These are phyloP conservation scores for Pseudogymnoascus sp. DNA, from an alignment of 2,329 filamentous ascomycete genomes.

Conservation along the genomic window DNA sequence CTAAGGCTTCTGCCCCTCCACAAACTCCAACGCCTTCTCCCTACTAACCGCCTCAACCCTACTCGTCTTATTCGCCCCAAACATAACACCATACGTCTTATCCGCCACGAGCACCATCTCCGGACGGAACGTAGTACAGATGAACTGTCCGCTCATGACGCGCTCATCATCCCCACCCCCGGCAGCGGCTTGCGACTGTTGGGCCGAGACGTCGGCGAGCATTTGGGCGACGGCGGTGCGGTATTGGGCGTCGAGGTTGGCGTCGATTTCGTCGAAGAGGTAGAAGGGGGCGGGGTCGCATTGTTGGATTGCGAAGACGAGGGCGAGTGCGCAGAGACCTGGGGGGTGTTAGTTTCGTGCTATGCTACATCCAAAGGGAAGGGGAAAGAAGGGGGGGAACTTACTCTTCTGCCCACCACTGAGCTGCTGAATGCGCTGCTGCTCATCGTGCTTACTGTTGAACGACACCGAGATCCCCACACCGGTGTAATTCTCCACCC, in stretches of 20 bases:
- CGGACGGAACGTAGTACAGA: conserved; percentile 96
- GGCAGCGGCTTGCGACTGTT: conserved; percentile 48
- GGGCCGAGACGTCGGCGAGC: conserved; percentile 66
- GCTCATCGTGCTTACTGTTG: conserved; percentile 97
- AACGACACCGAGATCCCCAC: conserved; percentile 97
- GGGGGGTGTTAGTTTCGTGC: conserved; percentile 18
- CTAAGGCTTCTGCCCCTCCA: conserved; percentile 63
- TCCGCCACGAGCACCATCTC: conserved; percentile 94
- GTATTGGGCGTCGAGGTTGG: conserved; percentile 96
- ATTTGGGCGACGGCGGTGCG: conserved; percentile 89
- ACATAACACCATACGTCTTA: conserved; percentile 95
- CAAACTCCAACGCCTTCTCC: conserved; percentile 85
- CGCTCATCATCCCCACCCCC: conserved; percentile 27
- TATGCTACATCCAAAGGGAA: no score
- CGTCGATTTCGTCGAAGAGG: conserved; percentile 98
- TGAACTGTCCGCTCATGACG: conserved; percentile 66
- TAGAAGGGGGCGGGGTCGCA: conserved; percentile 98
- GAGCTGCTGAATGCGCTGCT: conserved; percentile 94
- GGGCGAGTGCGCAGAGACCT: conserved; percentile 91
- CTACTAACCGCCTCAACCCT: conserved; percentile 82
- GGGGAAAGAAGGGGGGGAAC: conserved; percentile 27
- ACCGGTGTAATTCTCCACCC: conserved; percentile 90
- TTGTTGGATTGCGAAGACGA: conserved; percentile 98
- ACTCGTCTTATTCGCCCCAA: conserved; percentile 83
- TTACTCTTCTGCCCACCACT: conserved; percentile 95